Percentiles rank a stretch among this genome's conserved stretches.
Conservation (phyloP, 2,329 filamentous ascomycete genomes). For the Mycosphaerella sp. region DNA sequence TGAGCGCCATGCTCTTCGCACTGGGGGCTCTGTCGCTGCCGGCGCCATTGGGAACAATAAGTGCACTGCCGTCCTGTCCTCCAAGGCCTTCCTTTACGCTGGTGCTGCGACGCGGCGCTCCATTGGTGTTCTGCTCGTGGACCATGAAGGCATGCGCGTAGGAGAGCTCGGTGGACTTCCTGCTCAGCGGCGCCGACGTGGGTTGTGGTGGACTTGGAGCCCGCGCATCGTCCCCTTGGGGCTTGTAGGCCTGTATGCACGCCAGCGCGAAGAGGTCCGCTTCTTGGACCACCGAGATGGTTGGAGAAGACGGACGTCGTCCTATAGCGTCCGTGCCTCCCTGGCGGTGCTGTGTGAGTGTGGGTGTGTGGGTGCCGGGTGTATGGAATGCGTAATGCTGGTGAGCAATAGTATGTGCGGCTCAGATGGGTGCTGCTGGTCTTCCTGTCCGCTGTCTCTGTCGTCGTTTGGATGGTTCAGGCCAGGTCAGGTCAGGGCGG, state of each 20-base stretch:
- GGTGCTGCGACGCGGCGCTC: constrained; percentile 32
- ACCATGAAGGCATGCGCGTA: constrained; percentile 38
- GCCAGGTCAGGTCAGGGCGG: too few species aligned
- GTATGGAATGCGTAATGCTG: not conserved
- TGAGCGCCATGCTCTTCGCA: constrained; percentile 35
- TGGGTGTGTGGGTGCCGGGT: not conserved
- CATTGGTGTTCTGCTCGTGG: constrained; percentile 33
- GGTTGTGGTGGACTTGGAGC: constrained; percentile 12
- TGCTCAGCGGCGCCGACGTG: constrained; percentile 20
- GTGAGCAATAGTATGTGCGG: too few species aligned
- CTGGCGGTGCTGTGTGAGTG: not conserved
- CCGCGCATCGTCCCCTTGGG: constrained; percentile 24
- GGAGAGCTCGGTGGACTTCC: constrained; percentile 30
- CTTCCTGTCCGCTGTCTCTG: too few species aligned
- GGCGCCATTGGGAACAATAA: constrained; percentile 25
- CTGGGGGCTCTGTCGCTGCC: constrained; percentile 25
- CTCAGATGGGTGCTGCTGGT: too few species aligned
- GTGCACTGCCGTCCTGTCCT: constrained; percentile 28
- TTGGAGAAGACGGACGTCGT: constrained; percentile 2
- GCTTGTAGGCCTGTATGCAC: constrained; percentile 26
- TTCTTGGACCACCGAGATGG: constrained; percentile 1
- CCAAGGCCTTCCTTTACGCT: constrained; percentile 34
- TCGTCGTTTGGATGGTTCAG: too few species aligned
- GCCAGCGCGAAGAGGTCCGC: constrained; percentile 20
- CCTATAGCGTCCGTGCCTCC: constrained; percentile 1